Evolutionary conservation across 2,329 filamentous ascomycete species (phyloP).

Genomic region (Furcasterigmium sp.): DNA sequence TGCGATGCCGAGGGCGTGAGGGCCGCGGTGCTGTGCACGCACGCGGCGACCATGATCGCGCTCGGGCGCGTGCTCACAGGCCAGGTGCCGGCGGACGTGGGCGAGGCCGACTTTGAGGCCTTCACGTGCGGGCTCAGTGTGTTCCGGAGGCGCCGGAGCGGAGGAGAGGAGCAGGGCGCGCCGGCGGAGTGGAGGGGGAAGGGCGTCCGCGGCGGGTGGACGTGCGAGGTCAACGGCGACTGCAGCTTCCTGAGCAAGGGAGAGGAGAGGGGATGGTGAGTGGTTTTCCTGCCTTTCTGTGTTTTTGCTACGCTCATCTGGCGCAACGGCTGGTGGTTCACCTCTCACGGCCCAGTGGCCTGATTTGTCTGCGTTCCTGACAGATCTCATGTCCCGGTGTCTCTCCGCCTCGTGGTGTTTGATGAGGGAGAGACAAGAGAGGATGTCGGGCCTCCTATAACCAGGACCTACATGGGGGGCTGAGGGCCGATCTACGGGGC

Average conservation of each 20-base stretch:
- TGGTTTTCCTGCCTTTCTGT: constrained; percentile 15
- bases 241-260: constrained; percentile 76
- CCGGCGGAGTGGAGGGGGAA: constrained; percentile 48
- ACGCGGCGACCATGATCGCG: constrained; percentile 86
- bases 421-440: not conserved
- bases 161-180: constrained; percentile 57
- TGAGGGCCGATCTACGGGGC: too few relatives aligned
- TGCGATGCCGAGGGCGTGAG: constrained; percentile 67
- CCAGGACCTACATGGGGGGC: too few relatives aligned
- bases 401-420: not conserved
- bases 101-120: constrained; percentile 74
- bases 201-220: constrained; percentile 74
- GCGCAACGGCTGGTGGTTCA: too few relatives aligned
- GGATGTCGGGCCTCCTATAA: too few relatives aligned
- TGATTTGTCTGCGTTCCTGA: too few relatives aligned
- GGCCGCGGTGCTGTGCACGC: constrained; percentile 76
- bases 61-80: constrained; percentile 81
- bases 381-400: not conserved
- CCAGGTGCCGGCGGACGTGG: constrained; percentile 63
- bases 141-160: constrained; percentile 35
- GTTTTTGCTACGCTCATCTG: too few relatives aligned
- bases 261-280: constrained; percentile 83
- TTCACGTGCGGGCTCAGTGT: constrained; percentile 78
- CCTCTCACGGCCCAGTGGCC: too few relatives aligned
- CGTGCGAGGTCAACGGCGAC: constrained; percentile 74